Conservation (phyloP, 2,329 filamentous ascomycete genomes). For the Pseudohalonectria lignicola region DNA sequence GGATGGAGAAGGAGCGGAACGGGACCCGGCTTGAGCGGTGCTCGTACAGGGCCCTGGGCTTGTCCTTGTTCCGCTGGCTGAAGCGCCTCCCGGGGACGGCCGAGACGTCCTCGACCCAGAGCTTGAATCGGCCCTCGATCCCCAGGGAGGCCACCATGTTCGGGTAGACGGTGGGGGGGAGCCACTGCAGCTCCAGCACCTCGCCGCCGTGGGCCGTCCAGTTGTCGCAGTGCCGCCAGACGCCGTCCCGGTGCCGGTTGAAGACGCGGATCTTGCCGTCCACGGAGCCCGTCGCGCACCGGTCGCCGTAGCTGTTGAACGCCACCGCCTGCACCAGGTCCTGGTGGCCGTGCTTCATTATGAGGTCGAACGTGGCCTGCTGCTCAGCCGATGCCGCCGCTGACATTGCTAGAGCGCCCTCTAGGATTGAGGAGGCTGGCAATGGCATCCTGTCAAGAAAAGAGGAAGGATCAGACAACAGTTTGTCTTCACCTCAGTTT, state of each 20-base stretch:
- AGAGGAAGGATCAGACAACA: too few relatives aligned
- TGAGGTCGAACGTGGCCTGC: slow-evolving; percentile 39
- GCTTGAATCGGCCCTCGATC: slow-evolving; percentile 73
- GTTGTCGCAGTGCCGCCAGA: slow-evolving; percentile 73
- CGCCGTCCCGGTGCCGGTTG: slow-evolving; percentile 66
- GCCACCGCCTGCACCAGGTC: slow-evolving; percentile 76
- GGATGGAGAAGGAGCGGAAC: slow-evolving; percentile 77
- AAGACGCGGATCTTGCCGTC: slow-evolving; percentile 92
- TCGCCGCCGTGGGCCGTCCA: slow-evolving; percentile 89
- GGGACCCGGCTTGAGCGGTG: slow-evolving; percentile 49
- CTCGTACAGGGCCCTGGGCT: slow-evolving; percentile 40
- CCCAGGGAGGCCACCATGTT: slow-evolving; percentile 80
- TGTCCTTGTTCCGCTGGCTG: slow-evolving; percentile 44
- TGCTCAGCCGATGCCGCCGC: slow-evolving; percentile 28
- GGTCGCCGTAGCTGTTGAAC: slow-evolving; percentile 87
- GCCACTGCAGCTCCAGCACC: slow-evolving; percentile 90
- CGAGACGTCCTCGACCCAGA: slow-evolving; percentile 86
- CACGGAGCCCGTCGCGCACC: slow-evolving; percentile 81
- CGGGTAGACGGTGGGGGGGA: slow-evolving; percentile 77
- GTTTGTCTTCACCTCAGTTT: too few relatives aligned
- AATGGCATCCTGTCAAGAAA: too few relatives aligned
- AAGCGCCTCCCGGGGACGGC: slow-evolving; percentile 75
- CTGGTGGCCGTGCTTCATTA: slow-evolving; percentile 64
- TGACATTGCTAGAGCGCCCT: too few relatives aligned
- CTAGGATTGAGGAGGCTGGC: slow-evolving; percentile 3